Percentiles rank a stretch among this genome's conserved stretches.
Conservation (phyloP, 1,139 yeast genomes). For the Magnusiomyces suaveolens region DNA sequence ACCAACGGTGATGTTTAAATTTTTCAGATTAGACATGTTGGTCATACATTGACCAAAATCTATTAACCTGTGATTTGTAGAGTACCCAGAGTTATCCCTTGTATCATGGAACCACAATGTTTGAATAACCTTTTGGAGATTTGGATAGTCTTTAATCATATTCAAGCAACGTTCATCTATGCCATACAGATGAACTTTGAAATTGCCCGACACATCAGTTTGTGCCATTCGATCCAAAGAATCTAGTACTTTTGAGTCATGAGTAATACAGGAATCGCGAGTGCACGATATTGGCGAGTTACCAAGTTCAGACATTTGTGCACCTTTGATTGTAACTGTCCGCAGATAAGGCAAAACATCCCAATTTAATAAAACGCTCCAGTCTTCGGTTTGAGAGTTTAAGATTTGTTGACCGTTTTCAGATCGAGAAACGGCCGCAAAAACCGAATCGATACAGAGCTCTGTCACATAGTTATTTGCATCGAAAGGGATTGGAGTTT, state of each 20-base stretch:
- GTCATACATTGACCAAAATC: slow-evolving; percentile 1
- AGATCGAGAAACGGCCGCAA: background rate
- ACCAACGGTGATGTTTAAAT: background rate
- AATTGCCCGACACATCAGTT: background rate
- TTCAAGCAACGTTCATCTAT: background rate
- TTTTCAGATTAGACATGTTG: background rate
- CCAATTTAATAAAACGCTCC: slow-evolving; percentile 1
- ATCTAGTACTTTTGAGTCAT: background rate
- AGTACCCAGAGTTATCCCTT: background rate
- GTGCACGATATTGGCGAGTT: background rate
- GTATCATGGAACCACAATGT: slow-evolving; percentile 2
- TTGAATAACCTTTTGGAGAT: background rate
- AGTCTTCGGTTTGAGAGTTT: background rate
- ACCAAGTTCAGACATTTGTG: background rate
- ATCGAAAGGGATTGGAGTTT: background rate
- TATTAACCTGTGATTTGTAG: background rate
- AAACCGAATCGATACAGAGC: background rate
- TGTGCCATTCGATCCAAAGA: background rate
- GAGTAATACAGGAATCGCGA: background rate
- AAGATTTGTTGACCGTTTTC: background rate
- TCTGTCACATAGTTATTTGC: slow-evolving; percentile 1
- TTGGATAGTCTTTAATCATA: background rate
- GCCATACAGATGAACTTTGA: background rate
- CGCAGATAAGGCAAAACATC: slow-evolving; percentile 1
- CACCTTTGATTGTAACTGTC: background rate